Evolutionary conservation across 2,329 filamentous ascomycete species (phyloP).

Genomic region (Aspergillus sp.): DNA sequence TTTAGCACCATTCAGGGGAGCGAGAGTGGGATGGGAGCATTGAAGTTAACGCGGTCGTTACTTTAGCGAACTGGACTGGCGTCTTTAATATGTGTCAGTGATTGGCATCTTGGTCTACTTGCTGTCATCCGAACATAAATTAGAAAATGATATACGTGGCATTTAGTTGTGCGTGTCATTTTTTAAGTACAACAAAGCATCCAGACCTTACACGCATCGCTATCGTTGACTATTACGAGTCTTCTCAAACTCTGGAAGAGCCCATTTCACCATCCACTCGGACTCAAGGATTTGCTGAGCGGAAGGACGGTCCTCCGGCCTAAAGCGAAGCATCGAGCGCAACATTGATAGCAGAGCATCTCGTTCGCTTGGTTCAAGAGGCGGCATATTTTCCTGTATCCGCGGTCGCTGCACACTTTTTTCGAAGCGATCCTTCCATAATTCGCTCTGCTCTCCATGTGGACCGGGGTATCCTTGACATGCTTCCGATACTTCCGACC

Average conservation of each 20-base stretch:
- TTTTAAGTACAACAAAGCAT: too few species aligned
- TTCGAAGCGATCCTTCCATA: constrained; percentile 15
- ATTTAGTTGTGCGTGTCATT: too few species aligned
- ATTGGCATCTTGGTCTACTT: too few species aligned
- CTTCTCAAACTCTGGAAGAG: constrained; percentile 18
- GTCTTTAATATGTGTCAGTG: too few species aligned
- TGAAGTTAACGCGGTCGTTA: too few species aligned
- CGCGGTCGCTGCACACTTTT: constrained; percentile 20
- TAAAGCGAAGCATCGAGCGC: constrained; percentile 22
- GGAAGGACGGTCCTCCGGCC: constrained; percentile 18
- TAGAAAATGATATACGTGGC: too few species aligned
- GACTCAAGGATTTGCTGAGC: constrained; percentile 20
- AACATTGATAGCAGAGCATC: constrained; percentile 23
- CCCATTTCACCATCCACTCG: constrained; percentile 27
- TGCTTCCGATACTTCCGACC: constrained; percentile 24
- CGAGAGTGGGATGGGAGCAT: too few species aligned
- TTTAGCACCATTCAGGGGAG: too few species aligned
- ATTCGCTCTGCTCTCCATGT: constrained; percentile 11
- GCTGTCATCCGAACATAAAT: too few species aligned
- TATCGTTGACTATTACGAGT: neutral
- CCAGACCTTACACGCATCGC: too few species aligned
- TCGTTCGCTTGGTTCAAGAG: constrained; percentile 14
- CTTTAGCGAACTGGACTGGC: too few species aligned
- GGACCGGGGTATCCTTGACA: constrained; percentile 11
- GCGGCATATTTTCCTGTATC: constrained; percentile 2